Conservation (phyloP, 768 basidiomycete species). For the Lactarius hatsudake region DNA sequence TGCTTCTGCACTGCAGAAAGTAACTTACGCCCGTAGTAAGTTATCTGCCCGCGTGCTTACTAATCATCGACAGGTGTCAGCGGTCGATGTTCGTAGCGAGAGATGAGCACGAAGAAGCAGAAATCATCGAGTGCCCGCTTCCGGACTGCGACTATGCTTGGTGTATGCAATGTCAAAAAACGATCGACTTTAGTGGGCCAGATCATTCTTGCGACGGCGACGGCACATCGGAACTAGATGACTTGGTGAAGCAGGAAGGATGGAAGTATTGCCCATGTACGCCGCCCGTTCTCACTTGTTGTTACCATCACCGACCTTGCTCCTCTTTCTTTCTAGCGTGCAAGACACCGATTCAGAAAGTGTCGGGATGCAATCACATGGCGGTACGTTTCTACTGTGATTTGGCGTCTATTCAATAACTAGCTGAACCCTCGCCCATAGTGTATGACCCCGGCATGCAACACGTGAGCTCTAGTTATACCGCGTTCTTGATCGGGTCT, state of each 20-base stretch:
- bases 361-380: constrained; percentile 58
- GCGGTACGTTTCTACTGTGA: constrained; percentile 38
- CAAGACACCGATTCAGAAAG: constrained; percentile 49
- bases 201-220: constrained; percentile 34
- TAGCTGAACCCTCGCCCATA: constrained; percentile 25
- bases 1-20: constrained; percentile 50
- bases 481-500: neutral
- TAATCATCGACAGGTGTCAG: constrained; percentile 24
- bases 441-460: constrained; percentile 57
- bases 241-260: constrained; percentile 33
- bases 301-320: too few species aligned
- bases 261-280: constrained; percentile 38
- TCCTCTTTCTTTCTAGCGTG: constrained; percentile 36
- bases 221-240: constrained; percentile 33
- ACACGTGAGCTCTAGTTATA: constrained; percentile 34
- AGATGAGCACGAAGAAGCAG: constrained; percentile 30
- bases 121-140: constrained; percentile 33
- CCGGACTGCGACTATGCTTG: constrained; percentile 33
- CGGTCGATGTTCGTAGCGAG: constrained; percentile 33
- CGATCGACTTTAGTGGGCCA: constrained; percentile 27
- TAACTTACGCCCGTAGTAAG: constrained; percentile 30
- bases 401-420: neutral
- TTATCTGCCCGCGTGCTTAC: neutral
- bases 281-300: too few species aligned
- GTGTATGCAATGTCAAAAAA: constrained; percentile 36